phyloP scores from a whole-genome alignment of 2,329 filamentous ascomycete species.

The Hypomyces perniciosus region DNA sequence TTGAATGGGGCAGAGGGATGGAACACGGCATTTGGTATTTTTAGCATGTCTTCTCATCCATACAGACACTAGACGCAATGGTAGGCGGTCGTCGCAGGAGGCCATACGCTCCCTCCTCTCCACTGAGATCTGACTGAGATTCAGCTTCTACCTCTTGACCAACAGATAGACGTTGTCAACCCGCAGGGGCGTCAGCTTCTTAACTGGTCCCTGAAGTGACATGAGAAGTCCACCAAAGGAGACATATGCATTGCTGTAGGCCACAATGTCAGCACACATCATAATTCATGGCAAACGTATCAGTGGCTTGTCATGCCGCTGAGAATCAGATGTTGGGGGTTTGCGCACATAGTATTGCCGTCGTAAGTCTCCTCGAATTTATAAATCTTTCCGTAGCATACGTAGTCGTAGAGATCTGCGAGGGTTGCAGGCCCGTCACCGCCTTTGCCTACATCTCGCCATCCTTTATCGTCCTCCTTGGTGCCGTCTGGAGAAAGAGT shows the following conservation, averaged over 20 bases:
- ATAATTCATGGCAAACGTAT: neutral
- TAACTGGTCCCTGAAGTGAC: conserved; percentile 87
- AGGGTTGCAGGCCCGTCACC: conserved; percentile 52
- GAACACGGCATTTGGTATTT: neutral
- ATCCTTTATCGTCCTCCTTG: conserved; percentile 70
- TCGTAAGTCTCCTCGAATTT: conserved; percentile 76
- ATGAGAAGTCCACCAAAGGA: conserved; percentile 91
- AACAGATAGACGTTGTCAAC: conserved; percentile 93
- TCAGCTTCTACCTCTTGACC: conserved; percentile 57
- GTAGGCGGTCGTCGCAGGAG: neutral
- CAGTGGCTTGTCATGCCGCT: neutral
- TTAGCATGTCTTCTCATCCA: neutral
- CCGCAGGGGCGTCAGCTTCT: conserved; percentile 85
- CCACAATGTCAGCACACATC: neutral
- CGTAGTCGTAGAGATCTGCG: conserved; percentile 80
- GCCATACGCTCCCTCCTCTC: neutral
- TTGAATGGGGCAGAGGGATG: neutral
- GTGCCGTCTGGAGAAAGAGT: conserved; percentile 81
- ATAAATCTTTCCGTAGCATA: conserved; percentile 84
- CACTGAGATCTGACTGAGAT: neutral
- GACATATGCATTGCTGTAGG: conserved; percentile 76
- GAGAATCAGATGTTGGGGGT: neutral
- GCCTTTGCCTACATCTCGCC: conserved; percentile 65
- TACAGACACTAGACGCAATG: neutral
- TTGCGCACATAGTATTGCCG: conserved; percentile 69